These are phyloP conservation scores for Ophiobolus disseminans DNA, from an alignment of 2,329 filamentous ascomycete genomes.

Conservation along the genomic window DNA sequence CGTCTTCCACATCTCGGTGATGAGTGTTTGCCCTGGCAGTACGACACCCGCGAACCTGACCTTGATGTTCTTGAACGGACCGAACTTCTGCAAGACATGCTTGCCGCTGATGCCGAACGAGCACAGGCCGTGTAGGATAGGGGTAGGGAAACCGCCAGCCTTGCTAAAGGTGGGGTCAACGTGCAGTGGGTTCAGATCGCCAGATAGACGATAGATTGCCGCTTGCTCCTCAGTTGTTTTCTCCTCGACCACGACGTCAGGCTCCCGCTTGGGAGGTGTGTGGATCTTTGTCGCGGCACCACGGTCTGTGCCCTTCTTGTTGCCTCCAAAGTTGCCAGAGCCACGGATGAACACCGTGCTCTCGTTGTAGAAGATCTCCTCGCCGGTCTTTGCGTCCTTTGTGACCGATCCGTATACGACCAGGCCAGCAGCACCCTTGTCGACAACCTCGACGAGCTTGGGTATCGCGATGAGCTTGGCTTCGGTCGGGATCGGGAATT, in stretches of 20 bases:
- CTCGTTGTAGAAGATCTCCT: slow-evolving; percentile 97
- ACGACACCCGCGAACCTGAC: slow-evolving; percentile 89
- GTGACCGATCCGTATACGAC: slow-evolving; percentile 82
- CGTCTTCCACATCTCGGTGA: slow-evolving; percentile 95
- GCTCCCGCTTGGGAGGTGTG: slow-evolving; percentile 75
- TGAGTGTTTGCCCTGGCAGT: slow-evolving; percentile 83
- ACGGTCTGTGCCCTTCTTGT: slow-evolving; percentile 76
- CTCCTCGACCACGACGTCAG: slow-evolving; percentile 85
- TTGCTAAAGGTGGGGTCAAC: slow-evolving; percentile 94
- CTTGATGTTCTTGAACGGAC: slow-evolving; percentile 88
- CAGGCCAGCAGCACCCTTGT: slow-evolving; percentile 91
- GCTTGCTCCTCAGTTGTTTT: slow-evolving; percentile 90
- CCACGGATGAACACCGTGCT: slow-evolving; percentile 91
- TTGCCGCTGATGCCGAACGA: slow-evolving; percentile 91
- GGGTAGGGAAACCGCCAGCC: slow-evolving; percentile 91
- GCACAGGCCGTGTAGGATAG: slow-evolving; percentile 96
- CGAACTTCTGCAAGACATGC: slow-evolving; percentile 85
- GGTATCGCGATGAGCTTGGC: slow-evolving; percentile 77
- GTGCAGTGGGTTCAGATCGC: slow-evolving; percentile 95
- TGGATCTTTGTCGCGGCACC: slow-evolving; percentile 82
- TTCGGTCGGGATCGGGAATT: slow-evolving; percentile 88
- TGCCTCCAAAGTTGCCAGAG: slow-evolving; percentile 87
- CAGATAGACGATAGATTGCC: slow-evolving; percentile 88
- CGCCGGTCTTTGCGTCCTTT: slow-evolving; percentile 81
- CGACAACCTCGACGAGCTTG: slow-evolving; percentile 89